Evolutionary conservation across 2,329 filamentous ascomycete genomes (phyloP), one percentile per base, ranked within the genome.

Genomic region (Diaporthe vexans): DNA sequence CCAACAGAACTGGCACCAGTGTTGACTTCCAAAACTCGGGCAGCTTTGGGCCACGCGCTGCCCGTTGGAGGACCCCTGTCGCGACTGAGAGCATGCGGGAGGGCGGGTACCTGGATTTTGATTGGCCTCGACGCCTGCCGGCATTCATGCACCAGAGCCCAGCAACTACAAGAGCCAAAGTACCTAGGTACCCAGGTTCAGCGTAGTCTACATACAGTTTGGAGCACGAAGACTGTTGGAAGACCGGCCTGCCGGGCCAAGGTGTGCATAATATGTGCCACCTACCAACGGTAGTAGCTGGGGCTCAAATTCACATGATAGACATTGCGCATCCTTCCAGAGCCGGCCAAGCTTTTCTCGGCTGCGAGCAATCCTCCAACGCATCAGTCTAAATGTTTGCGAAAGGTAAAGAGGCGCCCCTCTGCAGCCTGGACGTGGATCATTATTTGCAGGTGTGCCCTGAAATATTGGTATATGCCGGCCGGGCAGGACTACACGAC

Each of bases 51-150:
- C 57, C 56, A 63, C 65, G 56, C 52, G 57, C 56, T 65, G 57
- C 24, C 70, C 70, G 70, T 72, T 63, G 76, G 78, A 77, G 76
- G 43, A 70, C 73, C 73, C 73, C 73, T 73, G 73, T 73, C 73
- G 73, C 73, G 73, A 75, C 73, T 67, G 54, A 54, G 33, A 68
- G 70, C 70, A 72, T 72, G 70, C 58, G 26, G 33, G 54, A 52
- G 57, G 10, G 70, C 46, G 54, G 56, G 70, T 52, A 40, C 54
- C 56, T 48, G 70, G 57, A 61, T 52, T 40, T 40, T 72, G 58
- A 72, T 72, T 72, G 70, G 70, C 51, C n/a, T 21, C 5, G 19
- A 54, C 21, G 48, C 33, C 63, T 68, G 48, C 63, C 48, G 43
- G 48, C 48, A 67, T 68, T 68, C 48, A 68, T 68, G 63, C 63